A percentile compares a stretch with the other conserved stretches of the same genome.
These are phyloP conservation scores for Petunia secreta DNA, from an alignment of 257 asterid species.

Conservation along the genomic window DNA sequence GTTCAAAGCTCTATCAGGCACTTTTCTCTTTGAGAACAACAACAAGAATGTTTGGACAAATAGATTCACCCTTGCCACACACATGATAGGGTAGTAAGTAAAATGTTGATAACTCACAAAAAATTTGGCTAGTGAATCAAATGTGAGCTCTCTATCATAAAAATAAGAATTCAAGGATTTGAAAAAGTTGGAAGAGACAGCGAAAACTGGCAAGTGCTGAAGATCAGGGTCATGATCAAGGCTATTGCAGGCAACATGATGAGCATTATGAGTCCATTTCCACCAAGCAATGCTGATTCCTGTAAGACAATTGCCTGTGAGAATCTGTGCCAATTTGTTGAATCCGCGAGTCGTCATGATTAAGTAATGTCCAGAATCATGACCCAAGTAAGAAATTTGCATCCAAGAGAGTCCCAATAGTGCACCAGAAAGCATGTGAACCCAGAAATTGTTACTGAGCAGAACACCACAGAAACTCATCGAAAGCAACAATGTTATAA, in stretches of 20 bases:
- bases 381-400: conserved; percentile 72
- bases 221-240: conserved; percentile 93
- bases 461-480: conserved; percentile 41
- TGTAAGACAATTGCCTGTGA: conserved; percentile 86
- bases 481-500: conserved; percentile 30
- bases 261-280: conserved; percentile 98
- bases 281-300: conserved; percentile 99
- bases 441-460: conserved; percentile 29
- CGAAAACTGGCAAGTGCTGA: conserved; percentile 81
- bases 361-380: conserved; percentile 88
- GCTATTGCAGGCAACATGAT: conserved; percentile 79
- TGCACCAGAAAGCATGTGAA: conserved; percentile 45
- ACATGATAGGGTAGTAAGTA: conserved; percentile 72
- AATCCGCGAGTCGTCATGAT: conserved; percentile 57
- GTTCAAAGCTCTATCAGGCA: conserved; percentile 72
- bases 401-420: conserved; percentile 50
- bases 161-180: conserved; percentile 56
- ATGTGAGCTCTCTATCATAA: conserved; percentile 67
- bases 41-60: conserved; percentile 74
- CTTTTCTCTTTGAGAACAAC: conserved; percentile 58
- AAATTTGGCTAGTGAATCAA: conserved; percentile 60
- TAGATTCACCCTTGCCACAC: conserved; percentile 75
- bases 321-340: conserved; percentile 67
- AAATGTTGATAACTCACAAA: conserved; percentile 76
- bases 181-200: conserved; percentile 64